Base-by-base conservation (phyloP, 805 yeast genomes). In the Wilhelminamyces savonicus region DNA sequence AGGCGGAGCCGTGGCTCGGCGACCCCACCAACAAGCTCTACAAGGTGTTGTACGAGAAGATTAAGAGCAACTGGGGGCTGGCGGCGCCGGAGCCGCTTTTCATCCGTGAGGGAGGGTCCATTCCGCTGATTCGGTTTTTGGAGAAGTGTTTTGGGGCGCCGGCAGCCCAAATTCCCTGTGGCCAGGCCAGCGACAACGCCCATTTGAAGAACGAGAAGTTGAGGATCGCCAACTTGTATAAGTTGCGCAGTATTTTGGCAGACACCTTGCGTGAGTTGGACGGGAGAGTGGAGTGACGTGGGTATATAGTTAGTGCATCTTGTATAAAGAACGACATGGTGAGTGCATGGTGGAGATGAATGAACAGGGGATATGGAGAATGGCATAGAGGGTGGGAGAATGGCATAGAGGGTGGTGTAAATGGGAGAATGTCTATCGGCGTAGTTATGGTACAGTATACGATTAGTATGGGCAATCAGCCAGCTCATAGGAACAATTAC, bases 1-100 rank as follows among this genome's bases (percentile, higher is more conserved):
- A 82, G 48, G 95, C 95, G 0, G 97, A 88, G 45, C 94, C 97
- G 2, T 90, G 98, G 98, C 60, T 90, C 7, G 97, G 97, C 4
- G 87, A 92, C 43, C 82, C 88, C 10, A 56, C 66, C 10, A 87
- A 84, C 47, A 68, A 67, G 24, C 85, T 88, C 2, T 92, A 83
- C 52, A 68, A 74, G 43, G 67, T 82, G 7, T 60, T 92, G 21
- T 66, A 69, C 31, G 60, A 73, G 15, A 85, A 82, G 29, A 63
- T 90, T 19, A 57, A 62, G 24, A 53, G 62, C 4, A 83, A 78
- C 32, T 90, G 98, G 98, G 76, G 73, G 0, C 59, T 66, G 9
- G 28, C 38, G 2, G 44, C 46, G 7, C 49, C 52, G 1, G 84
- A 82, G 31, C 97, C 97, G 2, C 59, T 90, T 24, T 80, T 78